Evolutionary conservation across 768 basidiomycete species (phyloP).

Genomic region (Boletus pseudo-olivaceus): DNA sequence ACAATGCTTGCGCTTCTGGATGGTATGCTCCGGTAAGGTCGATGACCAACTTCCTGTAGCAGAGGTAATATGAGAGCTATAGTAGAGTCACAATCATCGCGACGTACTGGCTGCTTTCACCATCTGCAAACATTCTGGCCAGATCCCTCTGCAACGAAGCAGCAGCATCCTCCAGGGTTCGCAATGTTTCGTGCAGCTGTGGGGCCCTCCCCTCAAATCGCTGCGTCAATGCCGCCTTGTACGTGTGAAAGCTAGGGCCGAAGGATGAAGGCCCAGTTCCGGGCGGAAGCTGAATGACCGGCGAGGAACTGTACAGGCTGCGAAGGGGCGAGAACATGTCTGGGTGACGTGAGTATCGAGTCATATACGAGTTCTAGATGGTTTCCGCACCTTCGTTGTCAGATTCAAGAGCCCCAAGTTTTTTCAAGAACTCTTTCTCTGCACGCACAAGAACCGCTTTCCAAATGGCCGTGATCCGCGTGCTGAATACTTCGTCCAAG

Average conservation of each 20-base stretch:
- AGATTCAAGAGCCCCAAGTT: slow-evolving; percentile 31
- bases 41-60: slow-evolving; percentile 37
- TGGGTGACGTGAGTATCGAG: slow-evolving; percentile 27
- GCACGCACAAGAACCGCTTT: slow-evolving; percentile 42
- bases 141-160: slow-evolving; percentile 59
- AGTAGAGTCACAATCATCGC: neutral
- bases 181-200: slow-evolving; percentile 55
- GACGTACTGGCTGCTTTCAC: slow-evolving; percentile 44
- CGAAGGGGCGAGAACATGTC: slow-evolving; percentile 46
- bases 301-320: slow-evolving; percentile 54
- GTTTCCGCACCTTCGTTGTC: slow-evolving; percentile 17
- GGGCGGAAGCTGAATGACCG: slow-evolving; percentile 45
- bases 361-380: neutral
- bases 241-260: slow-evolving; percentile 55
- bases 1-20: slow-evolving; percentile 49
- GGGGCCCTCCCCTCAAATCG: slow-evolving; percentile 67
- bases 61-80: neutral
- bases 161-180: slow-evolving; percentile 58
- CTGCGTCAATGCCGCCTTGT: slow-evolving; percentile 55
- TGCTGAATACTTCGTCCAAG: slow-evolving; percentile 54
- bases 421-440: slow-evolving; percentile 43
- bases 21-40: slow-evolving; percentile 45
- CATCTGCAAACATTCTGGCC: slow-evolving; percentile 37
- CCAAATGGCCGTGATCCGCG: slow-evolving; percentile 60
- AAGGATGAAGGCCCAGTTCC: slow-evolving; percentile 31